phyloP scores from a whole-genome alignment of 768 basidiomycete genomes.

The Phaeotremella fagi region DNA sequence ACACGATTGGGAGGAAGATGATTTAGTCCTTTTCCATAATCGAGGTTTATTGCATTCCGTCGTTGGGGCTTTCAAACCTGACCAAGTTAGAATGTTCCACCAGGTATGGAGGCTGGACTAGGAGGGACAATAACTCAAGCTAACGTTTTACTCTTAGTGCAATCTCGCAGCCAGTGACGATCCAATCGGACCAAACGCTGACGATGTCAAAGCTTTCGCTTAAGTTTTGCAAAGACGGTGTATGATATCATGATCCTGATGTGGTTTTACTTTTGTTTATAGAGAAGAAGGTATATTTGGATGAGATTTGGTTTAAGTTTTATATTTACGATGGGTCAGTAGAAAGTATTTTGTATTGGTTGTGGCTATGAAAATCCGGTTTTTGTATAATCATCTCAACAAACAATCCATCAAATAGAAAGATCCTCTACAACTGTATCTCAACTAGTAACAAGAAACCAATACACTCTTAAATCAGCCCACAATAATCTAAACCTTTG shows the following conservation, averaged over 20 bases:
- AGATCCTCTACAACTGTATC: too few species aligned
- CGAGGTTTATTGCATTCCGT: conserved; percentile 75
- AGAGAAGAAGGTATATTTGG: too few species aligned
- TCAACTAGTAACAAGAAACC: too few species aligned
- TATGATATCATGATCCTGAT: neutral
- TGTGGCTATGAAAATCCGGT: too few species aligned
- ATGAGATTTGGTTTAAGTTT: too few species aligned
- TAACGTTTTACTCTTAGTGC: conserved; percentile 51
- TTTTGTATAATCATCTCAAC: too few species aligned
- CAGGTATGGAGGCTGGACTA: conserved; percentile 48
- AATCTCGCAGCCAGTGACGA: conserved; percentile 77
- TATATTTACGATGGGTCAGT: too few species aligned
- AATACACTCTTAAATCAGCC: too few species aligned
- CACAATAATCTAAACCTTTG: neutral
- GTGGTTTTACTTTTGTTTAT: too few species aligned
- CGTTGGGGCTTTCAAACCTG: conserved; percentile 62
- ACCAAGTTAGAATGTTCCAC: conserved; percentile 69
- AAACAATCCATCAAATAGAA: too few species aligned
- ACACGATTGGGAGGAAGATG: conserved; percentile 76
- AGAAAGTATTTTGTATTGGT: too few species aligned
- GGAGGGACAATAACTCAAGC: neutral
- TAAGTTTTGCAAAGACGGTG: conserved; percentile 26
- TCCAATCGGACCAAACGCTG: conserved; percentile 62
- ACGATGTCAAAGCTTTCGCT: conserved; percentile 64
- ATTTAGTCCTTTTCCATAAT: conserved; percentile 82